Evolutionary conservation across 345 rosid species (phyloP), one percentile per base, ranked within the genome.

Genomic region (Alliaria petiolata): DNA sequence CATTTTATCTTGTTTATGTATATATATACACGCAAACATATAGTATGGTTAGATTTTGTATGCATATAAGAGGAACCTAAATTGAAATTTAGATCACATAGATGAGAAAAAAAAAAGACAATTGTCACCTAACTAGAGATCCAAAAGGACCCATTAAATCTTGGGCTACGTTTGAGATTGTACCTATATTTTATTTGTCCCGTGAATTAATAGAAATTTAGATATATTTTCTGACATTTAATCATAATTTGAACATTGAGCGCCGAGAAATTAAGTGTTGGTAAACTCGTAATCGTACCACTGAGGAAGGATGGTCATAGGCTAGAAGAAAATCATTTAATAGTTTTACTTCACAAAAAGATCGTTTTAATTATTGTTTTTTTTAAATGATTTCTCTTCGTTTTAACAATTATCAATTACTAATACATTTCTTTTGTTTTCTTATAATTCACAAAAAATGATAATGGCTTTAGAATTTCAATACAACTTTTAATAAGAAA

Each of bases 41-140:
- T 55, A 56, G 20, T 47, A 74, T 66, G 78, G 78, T 74, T 66
- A 49, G 62, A 47, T 19, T 66, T 57, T 74, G 58, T 40, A 49
- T 4, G 46, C 31, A 43, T 62, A 63, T 53, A 42, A 33, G 51
- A 57, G 4, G 10, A 65, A 46, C 12, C 52, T 25, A 31, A 38
- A 35, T 44, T 44, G 56, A 33, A 73, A 38, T 56, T 73, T 56
- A 46, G 43, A 46, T 73, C 17, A 73, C 52, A 56, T 28, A 35
- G 42, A 63, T 55, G 39, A 30, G 50, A 10, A 65, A 45, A 51
- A 16, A 43, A 58, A 62, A 22, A 22, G 46, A 60, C 25, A 36
- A 53, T 43, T 13, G 16, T 47, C 43, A 65, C 66, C 65, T 65
- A 73, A 72, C 64, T 13, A 28, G 42, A 35, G 42, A 26, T 34